phyloP scores from a whole-genome alignment of 164 flowering plant species.

The Berberis thunbergii region DNA sequence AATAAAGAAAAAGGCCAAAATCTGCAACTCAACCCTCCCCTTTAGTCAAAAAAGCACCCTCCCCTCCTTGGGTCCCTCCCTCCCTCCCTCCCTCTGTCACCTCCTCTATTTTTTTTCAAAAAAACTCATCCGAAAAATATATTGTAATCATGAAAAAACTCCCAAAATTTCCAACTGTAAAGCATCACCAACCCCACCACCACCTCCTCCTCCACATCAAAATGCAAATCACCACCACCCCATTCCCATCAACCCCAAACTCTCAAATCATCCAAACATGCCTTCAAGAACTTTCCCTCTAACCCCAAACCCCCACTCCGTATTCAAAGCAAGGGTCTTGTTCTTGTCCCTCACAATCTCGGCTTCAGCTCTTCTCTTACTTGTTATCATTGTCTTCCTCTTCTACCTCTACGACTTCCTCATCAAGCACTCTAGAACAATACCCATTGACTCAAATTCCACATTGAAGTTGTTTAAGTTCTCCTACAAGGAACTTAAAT shows the following conservation, averaged over 20 bases:
- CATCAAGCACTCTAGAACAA: conserved; percentile 48
- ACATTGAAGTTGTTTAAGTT: conserved; percentile 53
- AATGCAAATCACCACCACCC: conserved; percentile 9
- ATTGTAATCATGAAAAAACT: background rate
- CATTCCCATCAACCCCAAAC: background rate
- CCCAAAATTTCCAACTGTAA: conserved; percentile 8
- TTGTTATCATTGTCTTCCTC: conserved; percentile 42
- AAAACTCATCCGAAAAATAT: background rate
- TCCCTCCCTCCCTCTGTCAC: background rate
- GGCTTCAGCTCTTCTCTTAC: conserved; percentile 38
- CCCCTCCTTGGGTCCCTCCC: background rate
- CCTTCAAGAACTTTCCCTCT: conserved; percentile 55
- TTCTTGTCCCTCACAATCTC: conserved; percentile 51
- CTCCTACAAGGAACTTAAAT: conserved; percentile 63
- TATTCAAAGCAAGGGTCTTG: conserved; percentile 30
- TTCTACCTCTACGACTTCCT: conserved; percentile 49
- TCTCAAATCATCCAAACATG: conserved; percentile 27
- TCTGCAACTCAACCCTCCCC: no score
- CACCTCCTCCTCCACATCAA: background rate
- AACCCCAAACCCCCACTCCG: conserved; percentile 3
- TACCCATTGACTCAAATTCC: conserved; percentile 54
- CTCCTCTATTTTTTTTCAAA: background rate
- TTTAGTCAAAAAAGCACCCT: no score
- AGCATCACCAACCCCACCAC: conserved; percentile 8
- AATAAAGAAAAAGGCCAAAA: background rate